Evolutionary conservation across 371 early-diverging fungal genomes (phyloP), one percentile per base, ranked within the genome.

Genomic region (Syncephalastrum monosporum): DNA sequence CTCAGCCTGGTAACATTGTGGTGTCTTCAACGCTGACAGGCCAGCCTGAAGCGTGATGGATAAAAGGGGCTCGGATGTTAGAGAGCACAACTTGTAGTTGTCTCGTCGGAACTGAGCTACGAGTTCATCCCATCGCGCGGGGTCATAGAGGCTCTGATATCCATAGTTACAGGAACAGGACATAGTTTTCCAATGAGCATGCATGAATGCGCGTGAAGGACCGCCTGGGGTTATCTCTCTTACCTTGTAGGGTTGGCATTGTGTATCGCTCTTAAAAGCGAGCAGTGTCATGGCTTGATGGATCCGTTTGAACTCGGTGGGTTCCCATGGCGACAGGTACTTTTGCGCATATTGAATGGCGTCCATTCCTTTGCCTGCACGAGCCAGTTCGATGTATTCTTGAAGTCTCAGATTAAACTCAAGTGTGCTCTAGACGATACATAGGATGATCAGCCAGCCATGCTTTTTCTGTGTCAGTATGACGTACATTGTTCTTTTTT

Each of bases 321-420:
- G 87, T 8, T 86, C 74, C 87, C 87, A 93, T 7, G 87, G 73
- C 1, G 83, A 74, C 41, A 98, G 67, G 59, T 94, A 82, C 68
- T 93, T 93, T 52, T 87, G 82, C 5, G 92, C 87, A 71, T 98
- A 95, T 8, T 61, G 62, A 55, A 97, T 91, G 0, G 97, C 97
- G 1, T 89, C 92, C 29, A 72, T 50, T 12, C 73, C 72, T 51
- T 85, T 82, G 16, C 81, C 71, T 8, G 59, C 80, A 25, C 93
- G 79, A 3, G 82, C 85, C 24, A 95, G 74, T 61, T 97, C 95
- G 52, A 98, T 85, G 72, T 88, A 93, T 65, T 98, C 98, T 75
- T 96, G 97, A 42, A 94, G 64, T 7, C 95, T 82, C 54, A 96
- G 79, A 65, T 95, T 89, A 75, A 97, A 98, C 65, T 98, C 98